Evolutionary conservation across 2,329 filamentous ascomycete species (phyloP).

Genomic region (Geosmithia flava): DNA sequence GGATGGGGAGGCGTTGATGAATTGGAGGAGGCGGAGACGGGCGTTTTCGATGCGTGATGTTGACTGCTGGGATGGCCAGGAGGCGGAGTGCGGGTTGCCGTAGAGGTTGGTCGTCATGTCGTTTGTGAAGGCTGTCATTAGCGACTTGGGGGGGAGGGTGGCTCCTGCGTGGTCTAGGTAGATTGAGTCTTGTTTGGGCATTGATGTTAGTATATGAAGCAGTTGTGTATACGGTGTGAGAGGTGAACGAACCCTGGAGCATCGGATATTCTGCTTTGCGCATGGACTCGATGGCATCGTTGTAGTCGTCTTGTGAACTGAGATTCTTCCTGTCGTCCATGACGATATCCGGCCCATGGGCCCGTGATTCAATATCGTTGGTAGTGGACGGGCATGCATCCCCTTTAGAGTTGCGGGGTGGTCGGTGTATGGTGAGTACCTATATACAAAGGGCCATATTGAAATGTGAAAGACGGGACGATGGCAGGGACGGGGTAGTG

Average conservation of each 20-base stretch:
- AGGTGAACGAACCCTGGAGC: conserved; percentile 41
- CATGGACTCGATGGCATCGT: conserved; percentile 44
- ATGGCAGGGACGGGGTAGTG: too few relatives aligned
- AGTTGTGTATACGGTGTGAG: too few relatives aligned
- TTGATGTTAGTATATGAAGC: not conserved
- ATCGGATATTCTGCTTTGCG: conserved; percentile 54
- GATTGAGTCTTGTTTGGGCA: conserved; percentile 41
- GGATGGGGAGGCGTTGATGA: conserved; percentile 71
- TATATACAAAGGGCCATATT: too few relatives aligned
- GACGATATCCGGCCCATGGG: too few relatives aligned
- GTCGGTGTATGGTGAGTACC: too few relatives aligned
- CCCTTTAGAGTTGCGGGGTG: too few relatives aligned
- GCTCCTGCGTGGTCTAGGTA: conserved; percentile 96
- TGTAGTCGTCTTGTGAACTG: conserved; percentile 27
- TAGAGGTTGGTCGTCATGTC: conserved; percentile 71
- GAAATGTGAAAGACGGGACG: too few relatives aligned
- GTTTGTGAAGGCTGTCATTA: conserved; percentile 67
- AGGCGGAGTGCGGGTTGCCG: conserved; percentile 87
- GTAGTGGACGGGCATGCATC: not conserved
- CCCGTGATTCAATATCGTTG: not conserved
- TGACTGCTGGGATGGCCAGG: conserved; percentile 65
- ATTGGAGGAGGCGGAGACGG: conserved; percentile 55
- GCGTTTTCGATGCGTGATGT: conserved; percentile 65
- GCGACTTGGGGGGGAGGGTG: conserved; percentile 67
- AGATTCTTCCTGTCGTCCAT: not conserved